Conservation (phyloP, 805 yeast genomes). For the Candida sithepensis region DNA sequence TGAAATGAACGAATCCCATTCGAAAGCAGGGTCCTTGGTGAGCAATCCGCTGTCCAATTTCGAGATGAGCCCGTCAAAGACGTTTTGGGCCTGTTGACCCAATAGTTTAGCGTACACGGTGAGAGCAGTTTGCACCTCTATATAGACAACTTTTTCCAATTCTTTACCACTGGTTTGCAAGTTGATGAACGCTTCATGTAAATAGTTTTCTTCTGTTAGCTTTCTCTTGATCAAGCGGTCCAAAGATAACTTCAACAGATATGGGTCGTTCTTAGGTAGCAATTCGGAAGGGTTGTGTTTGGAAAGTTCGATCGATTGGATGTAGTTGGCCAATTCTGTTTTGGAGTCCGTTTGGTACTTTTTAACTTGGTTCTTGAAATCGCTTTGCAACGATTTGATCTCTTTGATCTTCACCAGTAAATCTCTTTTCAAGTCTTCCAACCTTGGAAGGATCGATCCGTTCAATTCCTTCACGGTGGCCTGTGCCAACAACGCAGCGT, state of each 20-base stretch:
- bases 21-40: conserved; percentile 72
- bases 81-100: conserved; percentile 70
- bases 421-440: conserved; percentile 71
- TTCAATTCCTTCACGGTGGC: conserved; percentile 57
- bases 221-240: conserved; percentile 79
- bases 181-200: conserved; percentile 85
- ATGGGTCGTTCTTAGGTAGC: conserved; percentile 72
- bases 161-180: conserved; percentile 85
- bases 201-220: conserved; percentile 75
- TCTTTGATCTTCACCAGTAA: conserved; percentile 81
- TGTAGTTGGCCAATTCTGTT: conserved; percentile 47
- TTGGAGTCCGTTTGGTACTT: conserved; percentile 70
- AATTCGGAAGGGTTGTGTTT: conserved; percentile 42
- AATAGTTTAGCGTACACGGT: conserved; percentile 66
- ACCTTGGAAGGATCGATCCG: conserved; percentile 58
- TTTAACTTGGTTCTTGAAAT: conserved; percentile 72
- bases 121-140: conserved; percentile 81
- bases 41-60: conserved; percentile 67
- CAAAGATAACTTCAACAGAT: conserved; percentile 61
- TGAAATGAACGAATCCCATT: conserved; percentile 82
- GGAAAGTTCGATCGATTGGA: conserved; percentile 63
- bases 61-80: conserved; percentile 62
- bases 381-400: conserved; percentile 75
- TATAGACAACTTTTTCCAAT: conserved; percentile 80
- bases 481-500: conserved; percentile 56